phyloP scores from a whole-genome alignment of 164 flowering plant genomes.

The Tetrastigma voinierianum region DNA sequence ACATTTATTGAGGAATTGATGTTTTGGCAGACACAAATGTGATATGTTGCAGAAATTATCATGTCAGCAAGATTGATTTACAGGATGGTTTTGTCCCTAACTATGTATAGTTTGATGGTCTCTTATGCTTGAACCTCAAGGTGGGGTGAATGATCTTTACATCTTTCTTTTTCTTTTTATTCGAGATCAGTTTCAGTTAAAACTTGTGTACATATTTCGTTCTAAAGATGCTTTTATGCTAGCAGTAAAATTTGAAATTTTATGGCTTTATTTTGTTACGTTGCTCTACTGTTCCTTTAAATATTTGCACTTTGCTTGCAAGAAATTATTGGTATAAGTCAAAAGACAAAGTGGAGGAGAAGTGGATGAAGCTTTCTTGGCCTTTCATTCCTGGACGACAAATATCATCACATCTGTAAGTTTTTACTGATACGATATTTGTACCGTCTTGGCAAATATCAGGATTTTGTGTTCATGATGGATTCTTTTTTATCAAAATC shows the following conservation, averaged over 20 bases:
- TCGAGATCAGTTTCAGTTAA: not conserved
- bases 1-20: not conserved
- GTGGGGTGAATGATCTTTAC: slow-evolving; percentile 1
- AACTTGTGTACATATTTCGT: not conserved
- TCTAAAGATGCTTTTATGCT: not conserved
- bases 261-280: not conserved
- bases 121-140: not conserved
- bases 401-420: slow-evolving; percentile 1
- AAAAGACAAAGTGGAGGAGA: not conserved
- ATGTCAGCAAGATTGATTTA: slow-evolving; percentile 5
- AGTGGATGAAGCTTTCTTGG: not conserved
- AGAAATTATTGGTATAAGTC: slow-evolving; percentile 8
- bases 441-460: not conserved
- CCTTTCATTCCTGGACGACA: not conserved
- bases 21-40: not conserved
- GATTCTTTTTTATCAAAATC: not conserved
- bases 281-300: not conserved
- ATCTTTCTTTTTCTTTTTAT: not conserved
- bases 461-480: not conserved
- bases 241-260: not conserved
- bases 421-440: slow-evolving; percentile 1
- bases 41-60: not conserved
- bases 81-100: not conserved
- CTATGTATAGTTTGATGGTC: not conserved
- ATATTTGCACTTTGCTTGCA: slow-evolving; percentile 3